A percentile compares a stretch with the other conserved stretches of the same genome.
Evolutionary conservation across 2,329 filamentous ascomycete species (phyloP).

Genomic region (Ploettnerulaceae sp.): DNA sequence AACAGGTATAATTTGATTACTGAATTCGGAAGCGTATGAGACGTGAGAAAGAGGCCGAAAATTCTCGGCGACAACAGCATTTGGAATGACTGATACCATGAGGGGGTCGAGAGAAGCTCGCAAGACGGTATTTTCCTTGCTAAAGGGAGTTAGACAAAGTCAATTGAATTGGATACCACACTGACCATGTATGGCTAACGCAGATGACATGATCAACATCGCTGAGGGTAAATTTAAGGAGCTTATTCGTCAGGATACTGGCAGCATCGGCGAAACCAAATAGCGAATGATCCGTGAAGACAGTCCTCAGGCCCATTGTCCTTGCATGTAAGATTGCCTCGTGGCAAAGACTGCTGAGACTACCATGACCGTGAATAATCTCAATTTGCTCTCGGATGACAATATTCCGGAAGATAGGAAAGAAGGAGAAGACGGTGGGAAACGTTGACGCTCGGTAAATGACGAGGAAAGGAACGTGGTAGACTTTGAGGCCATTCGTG

Average conservation of each 20-base stretch:
- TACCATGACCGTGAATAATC: conserved; percentile 96
- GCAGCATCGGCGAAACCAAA: conserved; percentile 96
- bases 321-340: conserved; percentile 92
- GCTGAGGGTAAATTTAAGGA: conserved; percentile 91
- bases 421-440: conserved; percentile 97
- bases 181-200: conserved; percentile 93
- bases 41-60: conserved; percentile 67
- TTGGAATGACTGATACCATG: conserved; percentile 97
- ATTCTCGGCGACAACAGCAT: conserved; percentile 94
- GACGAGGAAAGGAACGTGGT: conserved; percentile 92
- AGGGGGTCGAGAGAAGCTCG: conserved; percentile 89
- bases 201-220: conserved; percentile 98
- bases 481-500: conserved; percentile 97
- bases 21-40: conserved; percentile 38
- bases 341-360: conserved; percentile 86
- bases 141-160: conserved; percentile 37
- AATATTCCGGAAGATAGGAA: conserved; percentile 95
- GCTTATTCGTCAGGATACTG: conserved; percentile 94
- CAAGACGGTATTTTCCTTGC: conserved; percentile 96
- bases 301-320: conserved; percentile 92
- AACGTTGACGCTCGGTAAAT: conserved; percentile 93
- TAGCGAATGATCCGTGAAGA: conserved; percentile 95
- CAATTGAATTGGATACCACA: not conserved
- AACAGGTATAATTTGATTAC: conserved; percentile 39
- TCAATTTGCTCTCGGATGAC: conserved; percentile 90